phyloP scores from a whole-genome alignment of 371 early-diverging fungal genomes.

The Fennellomyces sp. region DNA sequence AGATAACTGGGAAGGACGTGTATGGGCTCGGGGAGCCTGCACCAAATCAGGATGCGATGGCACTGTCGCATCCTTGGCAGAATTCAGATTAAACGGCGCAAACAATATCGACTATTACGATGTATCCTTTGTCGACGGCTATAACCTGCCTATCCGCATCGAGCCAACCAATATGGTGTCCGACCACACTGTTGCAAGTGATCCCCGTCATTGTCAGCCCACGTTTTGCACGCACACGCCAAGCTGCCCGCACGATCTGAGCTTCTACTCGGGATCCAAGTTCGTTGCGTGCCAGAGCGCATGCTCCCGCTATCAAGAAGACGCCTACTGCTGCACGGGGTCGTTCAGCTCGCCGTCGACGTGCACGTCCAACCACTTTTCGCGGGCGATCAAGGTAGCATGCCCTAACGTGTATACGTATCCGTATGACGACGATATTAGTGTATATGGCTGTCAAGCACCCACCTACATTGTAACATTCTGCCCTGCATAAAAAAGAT shows the following conservation, averaged over 20 bases:
- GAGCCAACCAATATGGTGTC: constrained; percentile 8
- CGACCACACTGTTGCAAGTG: constrained; percentile 3
- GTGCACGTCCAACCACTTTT: constrained; percentile 24
- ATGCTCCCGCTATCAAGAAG: constrained; percentile 28
- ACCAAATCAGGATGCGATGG: too few species aligned
- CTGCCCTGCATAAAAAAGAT: too few species aligned
- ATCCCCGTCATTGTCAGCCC: constrained; percentile 24
- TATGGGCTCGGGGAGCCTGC: constrained; percentile 39
- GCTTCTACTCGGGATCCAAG: constrained; percentile 14
- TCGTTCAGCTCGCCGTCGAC: constrained; percentile 16
- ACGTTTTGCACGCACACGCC: constrained; percentile 20
- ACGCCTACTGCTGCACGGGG: constrained; percentile 34
- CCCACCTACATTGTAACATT: constrained; percentile 16
- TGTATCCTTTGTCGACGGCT: constrained; percentile 51
- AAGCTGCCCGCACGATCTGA: constrained; percentile 18
- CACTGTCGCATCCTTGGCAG: too few species aligned
- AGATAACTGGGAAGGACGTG: constrained; percentile 31
- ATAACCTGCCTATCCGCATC: constrained; percentile 36
- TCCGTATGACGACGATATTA: constrained; percentile 19
- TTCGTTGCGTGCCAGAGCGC: constrained; percentile 34
- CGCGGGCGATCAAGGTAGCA: constrained; percentile 22
- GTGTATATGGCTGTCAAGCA: constrained; percentile 18
- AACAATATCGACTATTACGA: constrained; percentile 40
- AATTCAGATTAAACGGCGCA: constrained; percentile 32
- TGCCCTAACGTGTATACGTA: constrained; percentile 43